Percentiles rank a stretch among this genome's conserved stretches.
These are phyloP conservation scores for Cystoderma amianthinum DNA, from an alignment of 768 basidiomycete species.

Conservation along the genomic window DNA sequence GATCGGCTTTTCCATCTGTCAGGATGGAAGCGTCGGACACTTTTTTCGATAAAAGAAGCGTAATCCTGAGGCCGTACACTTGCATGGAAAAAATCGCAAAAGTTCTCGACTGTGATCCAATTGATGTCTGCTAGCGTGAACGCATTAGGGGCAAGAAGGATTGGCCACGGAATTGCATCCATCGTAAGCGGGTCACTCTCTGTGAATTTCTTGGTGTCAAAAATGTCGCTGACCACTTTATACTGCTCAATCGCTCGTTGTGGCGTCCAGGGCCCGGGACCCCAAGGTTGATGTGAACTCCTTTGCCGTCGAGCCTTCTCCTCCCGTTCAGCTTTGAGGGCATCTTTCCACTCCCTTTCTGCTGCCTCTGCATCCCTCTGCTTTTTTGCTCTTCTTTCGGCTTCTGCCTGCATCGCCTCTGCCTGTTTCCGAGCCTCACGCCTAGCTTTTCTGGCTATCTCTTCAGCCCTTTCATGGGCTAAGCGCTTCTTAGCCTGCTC, in stretches of 20 bases:
- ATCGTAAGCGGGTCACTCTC: slow-evolving; percentile 45
- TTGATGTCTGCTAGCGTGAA: slow-evolving; percentile 62
- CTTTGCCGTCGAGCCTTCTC: slow-evolving; percentile 16
- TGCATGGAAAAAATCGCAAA: slow-evolving; percentile 48
- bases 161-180: slow-evolving; percentile 72
- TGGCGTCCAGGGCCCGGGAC: slow-evolving; percentile 59
- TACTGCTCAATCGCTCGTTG: slow-evolving; percentile 69
- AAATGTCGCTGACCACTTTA: slow-evolving; percentile 48
- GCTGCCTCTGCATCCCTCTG: slow-evolving; percentile 13
- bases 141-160: slow-evolving; percentile 42
- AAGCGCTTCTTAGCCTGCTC: slow-evolving; percentile 39
- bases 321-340: slow-evolving; percentile 15
- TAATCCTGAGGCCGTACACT: slow-evolving; percentile 58
- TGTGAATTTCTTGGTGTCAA: slow-evolving; percentile 56
- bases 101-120: slow-evolving; percentile 64
- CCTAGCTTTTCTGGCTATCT: slow-evolving; percentile 28
- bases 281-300: slow-evolving; percentile 38
- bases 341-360: slow-evolving; percentile 18
- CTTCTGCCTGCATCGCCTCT: slow-evolving; percentile 17
- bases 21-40: slow-evolving; percentile 71
- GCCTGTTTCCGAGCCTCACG: slow-evolving; percentile 24
- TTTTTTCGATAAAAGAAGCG: slow-evolving; percentile 59
- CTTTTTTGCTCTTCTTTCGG: slow-evolving; percentile 14
- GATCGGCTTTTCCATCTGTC: slow-evolving; percentile 72
- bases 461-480: slow-evolving; percentile 33